These are phyloP conservation scores for Bruguiera gymnorhiza DNA, from an alignment of 345 rosid species.

Conservation along the genomic window DNA sequence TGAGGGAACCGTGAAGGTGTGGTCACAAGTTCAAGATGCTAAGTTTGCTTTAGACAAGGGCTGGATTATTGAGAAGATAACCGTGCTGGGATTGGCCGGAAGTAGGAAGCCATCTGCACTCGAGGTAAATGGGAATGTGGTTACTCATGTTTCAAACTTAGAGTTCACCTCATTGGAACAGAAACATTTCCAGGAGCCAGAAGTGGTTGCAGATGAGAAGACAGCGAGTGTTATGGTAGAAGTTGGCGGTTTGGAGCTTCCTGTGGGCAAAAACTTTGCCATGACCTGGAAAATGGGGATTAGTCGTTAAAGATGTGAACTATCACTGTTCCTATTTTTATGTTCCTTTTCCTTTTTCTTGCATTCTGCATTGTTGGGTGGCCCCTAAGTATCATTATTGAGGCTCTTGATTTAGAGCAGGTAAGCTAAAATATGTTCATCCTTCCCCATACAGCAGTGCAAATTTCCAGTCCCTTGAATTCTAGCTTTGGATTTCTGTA, in stretches of 20 bases:
- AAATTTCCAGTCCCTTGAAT: slow-evolving; percentile 3
- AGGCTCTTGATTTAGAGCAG: slow-evolving; percentile 29
- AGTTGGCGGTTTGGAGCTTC: slow-evolving; percentile 51
- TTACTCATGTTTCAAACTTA: slow-evolving; percentile 20
- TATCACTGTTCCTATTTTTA: background rate
- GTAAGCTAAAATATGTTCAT: slow-evolving; percentile 37
- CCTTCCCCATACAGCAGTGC: slow-evolving; percentile 32
- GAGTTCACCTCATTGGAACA: slow-evolving; percentile 48
- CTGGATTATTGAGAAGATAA: slow-evolving; percentile 62
- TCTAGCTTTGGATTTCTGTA: background rate
- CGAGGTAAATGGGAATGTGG: slow-evolving; percentile 41
- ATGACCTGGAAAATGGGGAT: slow-evolving; percentile 66
- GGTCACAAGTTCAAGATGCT: slow-evolving; percentile 78
- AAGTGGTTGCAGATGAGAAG: slow-evolving; percentile 30
- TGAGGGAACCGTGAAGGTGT: slow-evolving; percentile 61
- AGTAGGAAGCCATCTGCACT: slow-evolving; percentile 38
- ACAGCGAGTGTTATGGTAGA: slow-evolving; percentile 56
- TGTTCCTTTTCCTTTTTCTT: background rate
- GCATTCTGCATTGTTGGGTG: slow-evolving; percentile 7
- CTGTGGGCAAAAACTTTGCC: slow-evolving; percentile 63
- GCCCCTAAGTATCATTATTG: background rate
- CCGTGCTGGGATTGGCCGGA: slow-evolving; percentile 67
- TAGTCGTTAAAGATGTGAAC: slow-evolving; percentile 6
- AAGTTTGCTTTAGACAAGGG: slow-evolving; percentile 72
- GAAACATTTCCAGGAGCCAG: slow-evolving; percentile 26